phyloP scores from a whole-genome alignment of 352 stramenopile genomes.

The Globisporangium nodosum region DNA sequence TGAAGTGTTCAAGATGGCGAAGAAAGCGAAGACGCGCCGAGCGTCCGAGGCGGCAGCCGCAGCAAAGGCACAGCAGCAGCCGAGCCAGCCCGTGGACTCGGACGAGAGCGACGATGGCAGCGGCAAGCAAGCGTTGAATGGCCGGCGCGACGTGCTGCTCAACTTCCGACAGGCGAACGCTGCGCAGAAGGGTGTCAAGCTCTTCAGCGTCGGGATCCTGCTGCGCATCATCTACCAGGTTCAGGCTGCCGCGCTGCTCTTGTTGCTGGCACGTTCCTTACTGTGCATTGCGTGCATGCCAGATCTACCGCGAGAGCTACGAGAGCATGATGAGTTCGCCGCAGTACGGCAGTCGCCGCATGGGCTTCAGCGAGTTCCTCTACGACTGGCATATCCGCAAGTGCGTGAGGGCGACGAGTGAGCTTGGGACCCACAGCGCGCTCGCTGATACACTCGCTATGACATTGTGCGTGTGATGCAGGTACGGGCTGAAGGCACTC shows the following conservation, averaged over 20 bases:
- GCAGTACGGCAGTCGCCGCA: constrained; percentile 69
- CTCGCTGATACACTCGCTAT: background rate
- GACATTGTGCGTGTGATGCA: constrained; percentile 1
- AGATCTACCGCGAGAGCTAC: constrained; percentile 76
- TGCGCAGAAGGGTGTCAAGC: constrained; percentile 37
- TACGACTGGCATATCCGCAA: constrained; percentile 85
- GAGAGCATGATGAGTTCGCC: constrained; percentile 52
- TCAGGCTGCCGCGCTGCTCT: background rate
- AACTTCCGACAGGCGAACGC: constrained; percentile 40
- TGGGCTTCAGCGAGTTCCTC: constrained; percentile 80
- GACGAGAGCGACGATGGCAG: constrained; percentile 13
- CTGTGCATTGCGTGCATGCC: background rate
- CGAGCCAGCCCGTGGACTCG: constrained; percentile 7
- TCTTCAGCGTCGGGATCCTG: constrained; percentile 57
- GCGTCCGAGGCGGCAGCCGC: constrained; percentile 26
- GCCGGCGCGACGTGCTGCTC: constrained; percentile 31
- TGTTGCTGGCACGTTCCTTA: background rate
- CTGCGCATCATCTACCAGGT: constrained; percentile 58
- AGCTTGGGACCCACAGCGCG: too few relatives aligned
- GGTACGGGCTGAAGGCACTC: constrained; percentile 64
- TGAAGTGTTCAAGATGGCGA: constrained; percentile 34
- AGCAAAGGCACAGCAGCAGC: constrained; percentile 8
- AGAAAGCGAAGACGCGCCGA: constrained; percentile 37
- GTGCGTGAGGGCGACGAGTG: constrained; percentile 18
- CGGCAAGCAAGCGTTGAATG: constrained; percentile 9